Percentiles rank a stretch among this genome's conserved stretches.
These are phyloP conservation scores for Cyclotella atomus DNA, from an alignment of 108 stramenopile genomes.

Conservation along the genomic window DNA sequence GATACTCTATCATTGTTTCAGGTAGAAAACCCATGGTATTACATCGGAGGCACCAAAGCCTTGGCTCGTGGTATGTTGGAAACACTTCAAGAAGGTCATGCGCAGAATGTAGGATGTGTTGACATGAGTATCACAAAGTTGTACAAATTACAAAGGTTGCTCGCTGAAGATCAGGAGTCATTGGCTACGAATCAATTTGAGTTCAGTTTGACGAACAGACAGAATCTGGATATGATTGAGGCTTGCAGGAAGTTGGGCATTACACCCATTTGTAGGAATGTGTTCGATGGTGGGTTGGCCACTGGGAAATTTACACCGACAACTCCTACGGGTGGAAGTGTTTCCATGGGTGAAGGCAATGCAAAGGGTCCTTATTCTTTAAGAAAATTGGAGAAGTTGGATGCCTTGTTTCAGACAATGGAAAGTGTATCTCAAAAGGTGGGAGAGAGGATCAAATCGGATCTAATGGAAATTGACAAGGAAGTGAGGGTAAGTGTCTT, in stretches of 20 bases:
- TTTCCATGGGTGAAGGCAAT: conserved; percentile 51
- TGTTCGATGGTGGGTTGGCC: conserved; percentile 80
- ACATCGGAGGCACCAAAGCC: conserved; percentile 69
- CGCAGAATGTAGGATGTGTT: conserved; percentile 47
- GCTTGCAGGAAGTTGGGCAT: conserved; percentile 84
- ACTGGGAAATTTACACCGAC: conserved; percentile 76
- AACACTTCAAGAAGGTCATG: conserved; percentile 45
- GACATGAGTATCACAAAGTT: conserved; percentile 49
- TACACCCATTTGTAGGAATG: conserved; percentile 74
- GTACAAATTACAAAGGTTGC: conserved; percentile 34
- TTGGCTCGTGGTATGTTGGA: conserved; percentile 50
- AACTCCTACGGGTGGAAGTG: conserved; percentile 81
- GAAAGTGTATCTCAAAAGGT: conserved; percentile 66
- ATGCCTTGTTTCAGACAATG: conserved; percentile 65
- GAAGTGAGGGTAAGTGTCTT: conserved; percentile 17
- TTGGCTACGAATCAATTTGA: conserved; percentile 70
- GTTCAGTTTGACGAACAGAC: conserved; percentile 81
- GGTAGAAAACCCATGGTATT: conserved; percentile 61
- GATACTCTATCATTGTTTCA: conserved; percentile 64
- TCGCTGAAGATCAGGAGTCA: conserved; percentile 36
- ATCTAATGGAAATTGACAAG: conserved; percentile 39
- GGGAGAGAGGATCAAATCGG: conserved; percentile 50
- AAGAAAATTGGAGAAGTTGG: conserved; percentile 68
- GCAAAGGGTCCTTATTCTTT: conserved; percentile 58
- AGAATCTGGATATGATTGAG: conserved; percentile 65